Evolutionary conservation across 768 basidiomycete genomes (phyloP).

Genomic region (Auriscalpium vulgare): DNA sequence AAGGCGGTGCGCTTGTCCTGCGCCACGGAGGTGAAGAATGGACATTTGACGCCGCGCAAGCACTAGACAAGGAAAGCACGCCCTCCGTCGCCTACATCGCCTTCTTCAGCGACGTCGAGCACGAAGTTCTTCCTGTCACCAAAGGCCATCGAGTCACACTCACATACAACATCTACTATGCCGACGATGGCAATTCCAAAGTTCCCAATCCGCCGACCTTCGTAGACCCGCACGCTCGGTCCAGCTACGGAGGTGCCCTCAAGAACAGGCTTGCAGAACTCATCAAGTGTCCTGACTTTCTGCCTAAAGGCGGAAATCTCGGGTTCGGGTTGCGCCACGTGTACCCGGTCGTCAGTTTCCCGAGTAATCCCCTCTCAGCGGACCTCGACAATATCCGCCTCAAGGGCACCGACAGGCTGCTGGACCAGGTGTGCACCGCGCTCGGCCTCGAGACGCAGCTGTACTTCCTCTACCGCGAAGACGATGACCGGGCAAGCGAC

Average conservation of each 20-base stretch:
- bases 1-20: conserved; percentile 36
- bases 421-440: not conserved
- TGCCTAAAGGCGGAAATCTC: conserved; percentile 32
- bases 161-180: conserved; percentile 33
- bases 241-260: conserved; percentile 5
- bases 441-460: conserved; percentile 2
- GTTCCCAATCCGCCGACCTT: no score
- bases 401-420: not conserved
- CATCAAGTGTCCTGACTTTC: conserved; percentile 24
- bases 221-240: not conserved
- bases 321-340: conserved; percentile 32
- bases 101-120: conserved; percentile 34
- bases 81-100: conserved; percentile 25
- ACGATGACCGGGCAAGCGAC: not conserved
- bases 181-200: not conserved
- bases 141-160: conserved; percentile 37
- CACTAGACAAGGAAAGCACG: conserved; percentile 5
- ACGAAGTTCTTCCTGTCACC: conserved; percentile 35
- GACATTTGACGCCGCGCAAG: conserved; percentile 29
- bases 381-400: not conserved
- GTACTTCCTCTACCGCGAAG: not conserved
- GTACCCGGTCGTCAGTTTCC: conserved; percentile 23
- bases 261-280: conserved; percentile 17
- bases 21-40: conserved; percentile 27
- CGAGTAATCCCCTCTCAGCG: no score